These are phyloP conservation scores for Alternaria gaisen DNA, from an alignment of 2,329 filamentous ascomycete genomes.

Conservation along the genomic window DNA sequence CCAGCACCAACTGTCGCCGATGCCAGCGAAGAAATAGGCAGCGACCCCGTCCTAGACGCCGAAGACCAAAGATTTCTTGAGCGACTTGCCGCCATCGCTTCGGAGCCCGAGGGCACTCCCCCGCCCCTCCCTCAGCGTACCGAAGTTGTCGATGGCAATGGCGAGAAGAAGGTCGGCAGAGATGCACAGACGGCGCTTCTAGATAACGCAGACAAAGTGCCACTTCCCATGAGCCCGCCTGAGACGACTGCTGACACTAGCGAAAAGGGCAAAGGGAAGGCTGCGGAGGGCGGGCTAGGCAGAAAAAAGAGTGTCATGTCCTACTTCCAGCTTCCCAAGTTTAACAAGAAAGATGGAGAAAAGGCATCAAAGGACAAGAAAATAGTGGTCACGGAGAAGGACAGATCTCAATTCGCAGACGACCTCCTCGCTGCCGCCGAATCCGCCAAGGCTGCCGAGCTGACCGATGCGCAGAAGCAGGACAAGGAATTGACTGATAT, in stretches of 20 bases:
- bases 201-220: slow-evolving; percentile 58
- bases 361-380: slow-evolving; percentile 43
- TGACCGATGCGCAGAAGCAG: slow-evolving; percentile 61
- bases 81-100: slow-evolving; percentile 58
- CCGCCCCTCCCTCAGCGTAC: slow-evolving; percentile 53
- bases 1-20: slow-evolving; percentile 35
- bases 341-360: slow-evolving; percentile 46
- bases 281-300: slow-evolving; percentile 38
- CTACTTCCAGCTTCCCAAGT: slow-evolving; percentile 44
- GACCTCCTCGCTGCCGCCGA: slow-evolving; percentile 47
- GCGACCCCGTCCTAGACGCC: slow-evolving; percentile 62
- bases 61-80: slow-evolving; percentile 68
- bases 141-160: slow-evolving; percentile 44
- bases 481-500: slow-evolving; percentile 78
- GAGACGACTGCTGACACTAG: slow-evolving; percentile 42
- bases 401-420: slow-evolving; percentile 47
- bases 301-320: slow-evolving; percentile 52
- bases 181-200: slow-evolving; percentile 58
- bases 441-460: slow-evolving; percentile 42
- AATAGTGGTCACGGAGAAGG: slow-evolving; percentile 46
- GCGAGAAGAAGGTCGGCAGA: slow-evolving; percentile 48
- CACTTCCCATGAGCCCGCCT: slow-evolving; percentile 60
- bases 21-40: slow-evolving; percentile 38
- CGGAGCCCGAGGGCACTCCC: slow-evolving; percentile 50
- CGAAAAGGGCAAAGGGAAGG: slow-evolving; percentile 39